phyloP scores from a whole-genome alignment of 305 asterid species.

The Withania somnifera region DNA sequence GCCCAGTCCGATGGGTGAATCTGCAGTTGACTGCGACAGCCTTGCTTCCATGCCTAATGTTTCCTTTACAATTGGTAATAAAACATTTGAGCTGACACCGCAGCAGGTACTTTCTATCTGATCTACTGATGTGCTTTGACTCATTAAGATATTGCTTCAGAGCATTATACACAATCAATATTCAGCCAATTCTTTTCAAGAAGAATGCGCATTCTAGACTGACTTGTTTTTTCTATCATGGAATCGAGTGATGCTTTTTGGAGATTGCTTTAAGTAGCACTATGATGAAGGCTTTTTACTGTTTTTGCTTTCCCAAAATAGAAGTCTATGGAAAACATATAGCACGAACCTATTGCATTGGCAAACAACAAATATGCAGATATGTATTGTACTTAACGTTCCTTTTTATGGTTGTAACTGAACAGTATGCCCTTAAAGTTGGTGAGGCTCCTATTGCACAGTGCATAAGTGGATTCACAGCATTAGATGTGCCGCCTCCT shows the following conservation, averaged over 20 bases:
- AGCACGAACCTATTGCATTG: background rate
- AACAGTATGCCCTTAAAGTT: constrained; percentile 66
- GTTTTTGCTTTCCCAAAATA: background rate
- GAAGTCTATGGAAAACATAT: background rate
- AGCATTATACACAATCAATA: background rate
- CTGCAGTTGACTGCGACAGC: constrained; percentile 55
- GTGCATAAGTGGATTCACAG: constrained; percentile 85
- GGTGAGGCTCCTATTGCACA: constrained; percentile 70
- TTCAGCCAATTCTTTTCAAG: background rate
- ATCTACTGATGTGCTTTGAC: background rate
- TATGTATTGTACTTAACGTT: background rate
- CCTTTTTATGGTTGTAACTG: constrained; percentile 4
- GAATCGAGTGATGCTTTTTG: background rate
- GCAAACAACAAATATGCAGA: background rate
- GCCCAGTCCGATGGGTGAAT: constrained; percentile 92
- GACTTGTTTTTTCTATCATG: background rate
- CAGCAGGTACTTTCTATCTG: constrained; percentile 40
- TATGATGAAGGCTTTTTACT: background rate
- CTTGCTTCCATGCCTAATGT: constrained; percentile 67
- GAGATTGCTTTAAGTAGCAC: background rate
- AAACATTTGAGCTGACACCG: constrained; percentile 55
- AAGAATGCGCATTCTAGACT: background rate
- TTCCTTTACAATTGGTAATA: constrained; percentile 59
- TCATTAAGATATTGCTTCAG: background rate
- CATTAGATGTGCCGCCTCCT: constrained; percentile 79